Conservation (phyloP, 108 stramenopile genomes). For the Cylindrotheca fusiformis region DNA sequence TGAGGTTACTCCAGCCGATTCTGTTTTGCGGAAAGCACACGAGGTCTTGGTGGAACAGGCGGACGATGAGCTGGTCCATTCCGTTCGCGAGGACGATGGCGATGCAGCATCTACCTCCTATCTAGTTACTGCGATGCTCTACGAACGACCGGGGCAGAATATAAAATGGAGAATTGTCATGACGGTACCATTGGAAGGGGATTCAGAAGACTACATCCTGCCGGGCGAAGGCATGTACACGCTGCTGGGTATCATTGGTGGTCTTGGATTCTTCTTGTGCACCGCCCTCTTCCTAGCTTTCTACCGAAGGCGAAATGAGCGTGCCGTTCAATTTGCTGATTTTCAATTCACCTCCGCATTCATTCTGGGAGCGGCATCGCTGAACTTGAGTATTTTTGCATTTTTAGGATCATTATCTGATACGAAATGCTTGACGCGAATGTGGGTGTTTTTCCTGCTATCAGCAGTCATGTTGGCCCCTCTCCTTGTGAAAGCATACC, state of each 20-base stretch:
- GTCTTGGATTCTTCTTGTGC: slow-evolving; percentile 27
- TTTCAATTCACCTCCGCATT: slow-evolving; percentile 49
- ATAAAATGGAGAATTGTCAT: slow-evolving; percentile 39
- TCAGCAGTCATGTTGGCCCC: slow-evolving; percentile 33
- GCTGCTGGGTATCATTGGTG: slow-evolving; percentile 18
- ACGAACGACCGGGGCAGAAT: slow-evolving; percentile 15
- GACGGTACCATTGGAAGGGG: slow-evolving; percentile 18
- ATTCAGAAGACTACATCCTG: slow-evolving; percentile 15
- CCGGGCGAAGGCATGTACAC: slow-evolving; percentile 24
- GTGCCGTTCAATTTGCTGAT: slow-evolving; percentile 32
- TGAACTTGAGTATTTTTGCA: slow-evolving; percentile 33
- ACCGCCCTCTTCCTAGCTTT: slow-evolving; percentile 15
- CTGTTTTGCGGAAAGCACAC: slow-evolving; percentile 22
- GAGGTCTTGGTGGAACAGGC: not conserved
- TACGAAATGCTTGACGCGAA: slow-evolving; percentile 30
- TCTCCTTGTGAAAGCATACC: slow-evolving; percentile 44
- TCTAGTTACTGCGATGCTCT: slow-evolving; percentile 20
- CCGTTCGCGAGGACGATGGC: not conserved
- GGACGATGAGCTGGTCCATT: not conserved
- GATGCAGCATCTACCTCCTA: slow-evolving; percentile 6
- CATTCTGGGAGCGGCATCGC: slow-evolving; percentile 34
- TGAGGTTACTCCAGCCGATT: slow-evolving; percentile 13
- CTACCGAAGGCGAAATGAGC: slow-evolving; percentile 22
- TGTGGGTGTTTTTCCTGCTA: slow-evolving; percentile 41
- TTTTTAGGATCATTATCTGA: slow-evolving; percentile 33